Evolutionary conservation across 768 basidiomycete species (phyloP), one percentile per base, ranked within the genome.

Genomic region (Tricholoma furcatifolium): DNA sequence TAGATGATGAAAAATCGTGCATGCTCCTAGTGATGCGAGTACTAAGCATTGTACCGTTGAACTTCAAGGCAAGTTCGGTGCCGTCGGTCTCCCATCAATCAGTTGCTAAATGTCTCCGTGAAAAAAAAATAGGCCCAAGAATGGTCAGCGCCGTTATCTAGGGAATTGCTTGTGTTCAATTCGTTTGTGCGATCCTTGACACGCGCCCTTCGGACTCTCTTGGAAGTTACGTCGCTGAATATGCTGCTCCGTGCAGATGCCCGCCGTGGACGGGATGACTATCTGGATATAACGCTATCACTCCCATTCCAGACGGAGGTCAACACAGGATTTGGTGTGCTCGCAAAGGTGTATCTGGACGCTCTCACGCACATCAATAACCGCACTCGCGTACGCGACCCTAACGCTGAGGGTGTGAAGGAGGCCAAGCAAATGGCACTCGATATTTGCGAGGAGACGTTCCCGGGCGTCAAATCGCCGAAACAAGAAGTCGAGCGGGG

Each of bases 1-100:
- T 74, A 89, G 94, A 95, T 65, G 91, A 93, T 60, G 93, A 97
- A 70, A 95, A 97, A 71, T 85, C 87, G 35, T 87, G 88, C 73
- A 95, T 95, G 87, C 72, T 98, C 42, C 76, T 99, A 49, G 93
- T 99, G 66, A 98, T 98, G 94, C 80, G 97, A 39, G 93, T 95
- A 51, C 74, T 98, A 47, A 94, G 92, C 71, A 95, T 98, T 55
- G 89, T 99, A 18, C 95, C 95, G 45, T 70, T 99, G 57, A 91
- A 85, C 66, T 97, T 95, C 80, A 91, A 93, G 80, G 93, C 92
- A 63, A 65, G 82, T 66, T 59, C 55, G 53, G 50, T 56, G 57
- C 52, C 47, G 52, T 46, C 1, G n/a, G 6, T 43, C 10, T 31
- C 15, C 20, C 30, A 39, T 51, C 42, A 40, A 44, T 50, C 42